These are phyloP conservation scores for Naematelia encephala DNA, from an alignment of 768 basidiomycete genomes.

Conservation along the genomic window DNA sequence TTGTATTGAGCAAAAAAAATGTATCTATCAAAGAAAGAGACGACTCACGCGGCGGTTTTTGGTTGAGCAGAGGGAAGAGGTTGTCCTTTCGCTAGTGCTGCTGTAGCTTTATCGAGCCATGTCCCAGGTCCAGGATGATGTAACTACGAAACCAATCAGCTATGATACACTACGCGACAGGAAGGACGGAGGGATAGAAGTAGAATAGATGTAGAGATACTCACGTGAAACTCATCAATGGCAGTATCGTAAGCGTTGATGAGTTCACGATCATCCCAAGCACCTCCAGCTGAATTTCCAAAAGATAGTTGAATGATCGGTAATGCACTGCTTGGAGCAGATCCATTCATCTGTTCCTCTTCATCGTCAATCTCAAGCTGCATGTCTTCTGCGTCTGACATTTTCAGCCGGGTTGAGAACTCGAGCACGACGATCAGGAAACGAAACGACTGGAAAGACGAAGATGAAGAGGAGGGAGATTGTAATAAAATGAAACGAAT, in stretches of 20 bases:
- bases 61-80: slow-evolving; percentile 29
- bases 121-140: slow-evolving; percentile 46
- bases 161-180: not conserved
- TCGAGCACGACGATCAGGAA: too few relatives aligned
- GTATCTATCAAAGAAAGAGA: not conserved
- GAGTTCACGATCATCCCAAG: slow-evolving; percentile 50
- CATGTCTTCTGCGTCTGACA: slow-evolving; percentile 9
- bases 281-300: slow-evolving; percentile 9
- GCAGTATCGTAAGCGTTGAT: slow-evolving; percentile 44
- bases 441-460: too few relatives aligned
- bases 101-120: slow-evolving; percentile 49
- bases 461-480: too few relatives aligned
- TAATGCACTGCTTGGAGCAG: not conserved
- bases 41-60: slow-evolving; percentile 30
- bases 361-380: not conserved
- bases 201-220: slow-evolving; percentile 6
- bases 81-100: slow-evolving; percentile 36
- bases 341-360: not conserved
- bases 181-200: not conserved
- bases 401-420: too few relatives aligned
- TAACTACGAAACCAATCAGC: slow-evolving; percentile 14
- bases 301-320: slow-evolving; percentile 23
- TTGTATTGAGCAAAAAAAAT: too few relatives aligned
- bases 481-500: not conserved
- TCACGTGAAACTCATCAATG: slow-evolving; percentile 46